These are phyloP conservation scores for Ramaria sp. DNA, from an alignment of 768 basidiomycete species.

Conservation along the genomic window DNA sequence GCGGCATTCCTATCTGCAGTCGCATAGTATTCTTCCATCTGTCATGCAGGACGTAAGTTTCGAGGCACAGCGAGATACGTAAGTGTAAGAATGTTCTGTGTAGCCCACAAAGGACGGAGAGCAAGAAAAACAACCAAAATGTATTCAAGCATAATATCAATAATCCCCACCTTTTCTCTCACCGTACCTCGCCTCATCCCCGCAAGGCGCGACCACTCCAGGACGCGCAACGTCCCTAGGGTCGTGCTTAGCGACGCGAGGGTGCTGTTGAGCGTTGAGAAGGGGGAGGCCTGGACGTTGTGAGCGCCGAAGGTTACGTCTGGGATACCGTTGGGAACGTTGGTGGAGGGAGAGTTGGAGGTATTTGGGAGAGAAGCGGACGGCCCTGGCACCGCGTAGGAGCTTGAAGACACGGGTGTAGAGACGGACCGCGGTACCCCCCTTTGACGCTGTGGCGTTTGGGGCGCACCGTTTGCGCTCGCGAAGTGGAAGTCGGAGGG, in stretches of 20 bases:
- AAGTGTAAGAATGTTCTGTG: too few relatives aligned
- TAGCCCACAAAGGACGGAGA: too few relatives aligned
- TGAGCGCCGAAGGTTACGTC: not conserved
- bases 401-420: not conserved
- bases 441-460: not conserved
- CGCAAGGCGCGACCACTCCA: not conserved
- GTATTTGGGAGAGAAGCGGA: too few relatives aligned
- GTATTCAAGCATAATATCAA: not conserved
- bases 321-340: too few relatives aligned
- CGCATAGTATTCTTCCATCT: not conserved
- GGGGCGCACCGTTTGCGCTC: not conserved
- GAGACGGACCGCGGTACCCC: not conserved
- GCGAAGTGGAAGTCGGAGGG: not conserved
- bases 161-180: not conserved
- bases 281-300: not conserved
- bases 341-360: not conserved
- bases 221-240: not conserved
- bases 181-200: not conserved
- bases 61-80: too few relatives aligned
- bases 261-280: not conserved
- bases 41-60: not conserved
- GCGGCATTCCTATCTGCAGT: not conserved
- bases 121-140: not conserved
- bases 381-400: not conserved
- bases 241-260: not conserved